Base-by-base conservation (phyloP, 1,139 yeast species). In the Taiozyma onychis region DNA sequence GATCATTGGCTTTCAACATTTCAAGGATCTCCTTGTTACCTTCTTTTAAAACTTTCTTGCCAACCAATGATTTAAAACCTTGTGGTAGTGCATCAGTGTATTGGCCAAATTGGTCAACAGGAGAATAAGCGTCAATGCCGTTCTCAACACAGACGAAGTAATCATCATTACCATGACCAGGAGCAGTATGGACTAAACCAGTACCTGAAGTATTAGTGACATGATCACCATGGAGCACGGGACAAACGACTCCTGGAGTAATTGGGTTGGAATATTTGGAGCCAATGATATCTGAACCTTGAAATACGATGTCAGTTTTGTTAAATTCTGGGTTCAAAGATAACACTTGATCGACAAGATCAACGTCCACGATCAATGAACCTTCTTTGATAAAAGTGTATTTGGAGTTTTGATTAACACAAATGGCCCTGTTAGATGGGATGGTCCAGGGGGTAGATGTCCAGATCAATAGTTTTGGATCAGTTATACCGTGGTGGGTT, bases 371-470 rank as follows among this genome's bases (percentile, higher is more conserved):
- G 4, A 86, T 60, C 9, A 84, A 54, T 4, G 56, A 55, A 0
- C 65, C 58, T 18, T 73, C 65, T 22, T 73, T 69, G 13, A 79
- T 57, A n/a, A 81, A 55, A 0, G 83, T 78, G 65, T 93, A 93
- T 0, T 66, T 65, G 54, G 88, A 70, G 1, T 75, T 70, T 30
- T 78, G 68, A 61, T 88, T 81, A 43, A 87, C 76, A 46, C 95
- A 86, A 47, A 93, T 81, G 0, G 98, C 98, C 55, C 77, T 76
- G 63, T 95, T 93, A 0, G 96, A 85, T 3, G 89, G 88, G 39
- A 95, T 73, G 0, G 99, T 95, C 99, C 99, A 93, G 0, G 99
- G 98, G 1, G 99, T 93, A 1, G 97, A 90, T 0, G 99, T 93
- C 99, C 99, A 93, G 50, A 93, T 88, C 54, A 86, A 30, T 3